Evolutionary conservation across 1,284 basidiomycete genomes (phyloP).

Genomic region (Porogramme epimiltina): DNA sequence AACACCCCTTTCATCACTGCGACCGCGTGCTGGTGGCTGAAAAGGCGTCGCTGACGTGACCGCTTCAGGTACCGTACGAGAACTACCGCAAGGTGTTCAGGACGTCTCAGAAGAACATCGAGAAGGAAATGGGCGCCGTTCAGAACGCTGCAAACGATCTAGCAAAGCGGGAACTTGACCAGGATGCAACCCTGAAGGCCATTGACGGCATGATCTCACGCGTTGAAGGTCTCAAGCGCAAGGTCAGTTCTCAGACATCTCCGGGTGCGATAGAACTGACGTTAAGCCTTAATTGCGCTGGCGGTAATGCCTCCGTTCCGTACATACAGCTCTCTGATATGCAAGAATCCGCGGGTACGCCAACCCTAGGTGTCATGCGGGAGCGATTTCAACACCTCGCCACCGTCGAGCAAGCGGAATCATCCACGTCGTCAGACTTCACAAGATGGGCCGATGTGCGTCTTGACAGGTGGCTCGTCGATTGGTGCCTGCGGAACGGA

Average conservation of each 20-base stretch:
- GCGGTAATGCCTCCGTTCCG: constrained; percentile 1
- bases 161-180: constrained; percentile 43
- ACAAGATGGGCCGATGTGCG: constrained; percentile 78
- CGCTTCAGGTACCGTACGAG: constrained; percentile 77
- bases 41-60: not conserved
- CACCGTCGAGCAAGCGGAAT: constrained; percentile 56
- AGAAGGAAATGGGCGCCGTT: constrained; percentile 71
- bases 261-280: too few species aligned
- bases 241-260: constrained; percentile 54
- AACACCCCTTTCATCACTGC: constrained; percentile 1
- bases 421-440: constrained; percentile 58
- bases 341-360: constrained; percentile 63
- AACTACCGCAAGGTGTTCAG: constrained; percentile 85
- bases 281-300: not conserved
- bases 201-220: constrained; percentile 78
- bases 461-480: constrained; percentile 89
- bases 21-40: constrained; percentile 5
- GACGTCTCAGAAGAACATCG: constrained; percentile 76
- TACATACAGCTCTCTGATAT: constrained; percentile 65
- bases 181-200: constrained; percentile 54
- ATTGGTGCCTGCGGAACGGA: constrained; percentile 84
- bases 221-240: constrained; percentile 79
- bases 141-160: constrained; percentile 61
- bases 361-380: constrained; percentile 71
- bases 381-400: constrained; percentile 74